Conservation (phyloP, 495 filamentous ascomycete species). For the Trichoderma virens region DNA sequence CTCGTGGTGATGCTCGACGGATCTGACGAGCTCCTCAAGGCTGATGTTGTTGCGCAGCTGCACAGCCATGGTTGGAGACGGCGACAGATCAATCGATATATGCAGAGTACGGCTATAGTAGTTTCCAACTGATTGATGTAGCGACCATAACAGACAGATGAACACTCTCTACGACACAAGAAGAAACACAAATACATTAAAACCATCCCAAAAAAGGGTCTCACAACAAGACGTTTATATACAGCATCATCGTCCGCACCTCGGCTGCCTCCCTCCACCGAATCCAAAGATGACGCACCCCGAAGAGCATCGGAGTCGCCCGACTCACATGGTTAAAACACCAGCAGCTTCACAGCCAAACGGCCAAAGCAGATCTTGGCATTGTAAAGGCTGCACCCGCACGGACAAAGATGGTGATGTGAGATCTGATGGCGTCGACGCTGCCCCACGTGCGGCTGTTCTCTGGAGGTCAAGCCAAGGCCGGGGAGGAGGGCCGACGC, state of each 20-base stretch:
- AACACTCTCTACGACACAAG: too few species aligned
- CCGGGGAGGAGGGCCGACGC: background rate
- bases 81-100: too few species aligned
- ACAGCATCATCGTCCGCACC: background rate
- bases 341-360: background rate
- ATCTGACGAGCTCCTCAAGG: conserved; percentile 27
- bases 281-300: background rate
- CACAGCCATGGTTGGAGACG: background rate
- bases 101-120: too few species aligned
- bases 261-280: conserved; percentile 1
- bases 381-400: background rate
- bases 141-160: too few species aligned
- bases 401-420: background rate
- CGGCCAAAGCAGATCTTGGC: background rate
- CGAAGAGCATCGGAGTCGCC: background rate
- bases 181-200: too few species aligned
- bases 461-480: background rate
- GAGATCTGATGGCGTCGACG: background rate
- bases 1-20: conserved; percentile 27
- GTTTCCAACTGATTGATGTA: too few species aligned
- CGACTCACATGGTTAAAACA: background rate
- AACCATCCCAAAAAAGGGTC: background rate
- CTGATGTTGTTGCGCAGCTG: conserved; percentile 1
- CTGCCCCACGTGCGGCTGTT: background rate
- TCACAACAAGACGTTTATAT: background rate